Evolutionary conservation across 768 basidiomycete genomes (phyloP), one percentile per base, ranked within the genome.

Genomic region (Leccinum imitatum): DNA sequence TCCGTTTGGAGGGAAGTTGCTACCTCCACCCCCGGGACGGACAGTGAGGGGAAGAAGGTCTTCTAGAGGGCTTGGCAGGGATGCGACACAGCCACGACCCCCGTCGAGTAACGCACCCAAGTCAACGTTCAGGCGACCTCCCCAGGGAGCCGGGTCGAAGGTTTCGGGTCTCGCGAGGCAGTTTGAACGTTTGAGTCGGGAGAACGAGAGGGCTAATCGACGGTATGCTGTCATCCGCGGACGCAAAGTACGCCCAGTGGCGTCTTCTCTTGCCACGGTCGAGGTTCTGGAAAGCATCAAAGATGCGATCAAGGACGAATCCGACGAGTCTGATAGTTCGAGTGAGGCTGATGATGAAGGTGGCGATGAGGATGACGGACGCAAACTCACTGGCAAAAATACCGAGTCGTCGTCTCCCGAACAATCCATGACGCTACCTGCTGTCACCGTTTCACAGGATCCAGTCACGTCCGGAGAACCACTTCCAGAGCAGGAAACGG

Each of bases 121-220:
- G 69, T 74, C 82, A 23, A 78, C 83, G 2, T 78, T 87, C 67
- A 84, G 88, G 54, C 78, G 85, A 23, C 77, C 82, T 7, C 69
- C 79, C 3, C 70, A 77, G 37, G 76, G 77, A 39, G 68, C 81
- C 7, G 86, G 85, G 15, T 82, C 75, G 57, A 93, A 91, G 69
- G 95, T 98, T 8, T 87, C 90, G 1, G 92, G 87, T 57, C 93
- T 97, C 14, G 85, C 95, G 10, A 87, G 90, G 64, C 93, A 97
- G 63, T 98, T 92, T 72, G 95, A 97, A 73, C 85, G 91, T 15
- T 82, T 97, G 33, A 84, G 80, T 57, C 83, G 84, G 50, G 92
- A 94, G 41, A 83, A 76, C 7, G 90, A 93, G 67, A 84, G 85
- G 39, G 82, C 86, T 3, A 93, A 85, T 67, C 83, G 87, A 57